Evolutionary conservation across 306 rosid species (phyloP).

Genomic region (Fragaria ananassa): DNA sequence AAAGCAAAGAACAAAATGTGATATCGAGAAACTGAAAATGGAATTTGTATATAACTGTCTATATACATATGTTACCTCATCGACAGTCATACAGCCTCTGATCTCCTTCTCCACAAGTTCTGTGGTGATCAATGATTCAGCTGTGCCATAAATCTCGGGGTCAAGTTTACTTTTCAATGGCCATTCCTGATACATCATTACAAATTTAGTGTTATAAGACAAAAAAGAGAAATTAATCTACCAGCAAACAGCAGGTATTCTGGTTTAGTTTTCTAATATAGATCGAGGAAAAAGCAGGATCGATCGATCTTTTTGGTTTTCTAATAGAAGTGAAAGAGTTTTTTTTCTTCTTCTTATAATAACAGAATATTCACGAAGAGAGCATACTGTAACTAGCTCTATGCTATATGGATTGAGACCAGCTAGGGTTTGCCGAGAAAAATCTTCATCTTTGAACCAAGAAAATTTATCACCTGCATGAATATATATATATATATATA

Average conservation of each 20-base stretch:
- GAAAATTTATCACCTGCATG: slow-evolving; percentile 43
- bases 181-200: slow-evolving; percentile 34
- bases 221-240: not conserved
- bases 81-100: slow-evolving; percentile 33
- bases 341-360: too few species aligned
- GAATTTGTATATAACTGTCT: not conserved
- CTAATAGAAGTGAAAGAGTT: too few species aligned
- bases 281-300: too few species aligned
- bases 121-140: slow-evolving; percentile 36
- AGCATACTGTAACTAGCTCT: slow-evolving; percentile 33
- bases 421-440: slow-evolving; percentile 47
- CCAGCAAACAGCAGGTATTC: not conserved
- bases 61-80: slow-evolving; percentile 22
- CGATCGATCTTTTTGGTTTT: too few species aligned
- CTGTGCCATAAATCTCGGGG: slow-evolving; percentile 36
- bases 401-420: slow-evolving; percentile 43
- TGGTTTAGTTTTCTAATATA: not conserved
- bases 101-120: slow-evolving; percentile 30
- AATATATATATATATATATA: too few species aligned
- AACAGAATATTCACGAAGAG: not conserved
- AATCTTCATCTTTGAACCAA: slow-evolving; percentile 46
- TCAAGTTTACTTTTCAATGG: slow-evolving; percentile 42
- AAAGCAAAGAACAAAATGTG: not conserved
- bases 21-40: not conserved
- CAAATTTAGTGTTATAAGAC: not conserved